Conservation (phyloP, 2,329 filamentous ascomycete genomes). For the Alternaria gansuensis region DNA sequence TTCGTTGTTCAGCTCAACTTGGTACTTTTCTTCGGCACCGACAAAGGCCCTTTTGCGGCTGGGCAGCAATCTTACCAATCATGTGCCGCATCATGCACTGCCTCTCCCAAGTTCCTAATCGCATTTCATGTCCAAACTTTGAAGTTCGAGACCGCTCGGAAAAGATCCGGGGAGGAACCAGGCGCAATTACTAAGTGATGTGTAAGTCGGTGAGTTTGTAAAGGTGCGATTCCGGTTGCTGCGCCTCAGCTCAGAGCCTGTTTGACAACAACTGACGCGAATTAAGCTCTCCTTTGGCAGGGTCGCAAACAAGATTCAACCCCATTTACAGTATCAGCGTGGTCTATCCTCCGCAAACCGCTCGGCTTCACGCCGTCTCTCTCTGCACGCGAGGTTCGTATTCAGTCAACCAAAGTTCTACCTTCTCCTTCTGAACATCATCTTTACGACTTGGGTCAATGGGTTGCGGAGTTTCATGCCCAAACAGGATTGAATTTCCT, state of each 20-base stretch:
- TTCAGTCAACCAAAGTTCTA: not conserved
- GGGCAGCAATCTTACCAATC: not conserved
- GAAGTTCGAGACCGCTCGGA: not conserved
- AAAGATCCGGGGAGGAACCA: not conserved
- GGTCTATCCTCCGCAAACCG: not conserved
- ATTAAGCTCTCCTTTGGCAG: not conserved
- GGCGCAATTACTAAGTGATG: not conserved
- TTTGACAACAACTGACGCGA: not conserved
- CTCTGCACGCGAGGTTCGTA: not conserved
- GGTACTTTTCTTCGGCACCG: not conserved
- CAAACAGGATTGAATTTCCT: not conserved
- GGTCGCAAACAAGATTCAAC: not conserved
- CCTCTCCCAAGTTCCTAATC: constrained; percentile 3
- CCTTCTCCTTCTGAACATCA: not conserved
- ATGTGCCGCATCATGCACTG: constrained; percentile 7
- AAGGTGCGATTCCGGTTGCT: not conserved
- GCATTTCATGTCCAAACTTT: not conserved
- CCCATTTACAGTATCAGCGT: not conserved
- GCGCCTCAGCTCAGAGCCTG: not conserved
- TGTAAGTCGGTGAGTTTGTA: no score
- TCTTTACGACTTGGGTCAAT: no score
- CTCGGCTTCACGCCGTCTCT: not conserved
- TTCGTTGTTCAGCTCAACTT: not conserved
- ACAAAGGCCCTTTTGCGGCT: constrained; percentile 10
- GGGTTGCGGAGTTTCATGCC: not conserved